Evolutionary conservation across 352 stramenopile species (phyloP), one percentile per base, ranked within the genome.

Genomic region (Halophytophthora polymorphica): DNA sequence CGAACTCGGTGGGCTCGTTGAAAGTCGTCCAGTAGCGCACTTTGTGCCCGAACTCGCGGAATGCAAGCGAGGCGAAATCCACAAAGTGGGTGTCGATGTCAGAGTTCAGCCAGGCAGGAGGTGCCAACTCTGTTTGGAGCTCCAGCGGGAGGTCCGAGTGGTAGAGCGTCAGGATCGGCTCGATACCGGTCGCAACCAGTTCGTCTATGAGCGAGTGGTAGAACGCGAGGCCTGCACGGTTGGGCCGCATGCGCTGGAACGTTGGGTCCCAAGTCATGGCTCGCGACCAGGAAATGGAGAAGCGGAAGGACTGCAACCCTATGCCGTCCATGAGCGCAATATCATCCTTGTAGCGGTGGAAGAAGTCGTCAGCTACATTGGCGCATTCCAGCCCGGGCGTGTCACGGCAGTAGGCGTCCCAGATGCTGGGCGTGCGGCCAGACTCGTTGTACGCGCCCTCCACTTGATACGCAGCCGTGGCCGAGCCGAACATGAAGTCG

Each of bases 21-120:
- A 98, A 77, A 8, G 91, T 98, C 29, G 95, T 83, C 90, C 91
- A 98, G 45, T 77, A 73, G 58, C 94, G 88, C n/a, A 98, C 87
- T 29, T 90, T 73, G 58, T 88, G 66, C 25, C 90, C 91, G 71
- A 97, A 98, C 22, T 69, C 70, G 50, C 96, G 95, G n/a, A 56
- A 95, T 68, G 60, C 96, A 47, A 44, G 96, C 51, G 35, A 50
- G 51, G 88, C 84, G 64, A 97, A 98, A 23, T 83, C 56, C 10
- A 61, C 66, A 59, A 91, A 95, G 23, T 69, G 53, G 22, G 66
- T 43, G 14, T 81, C 57, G n/a, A 80, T 66, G 19, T 69, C 49
- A 14, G 41, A 33, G 37, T 61, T 67, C n/a, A 70, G 48, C 62
- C 61, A 84, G 21, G 88, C 91, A 18, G 65, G 64, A 2, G 53